Conservation (phyloP, 208 protist species). For the Wallacemonas collosoma region DNA sequence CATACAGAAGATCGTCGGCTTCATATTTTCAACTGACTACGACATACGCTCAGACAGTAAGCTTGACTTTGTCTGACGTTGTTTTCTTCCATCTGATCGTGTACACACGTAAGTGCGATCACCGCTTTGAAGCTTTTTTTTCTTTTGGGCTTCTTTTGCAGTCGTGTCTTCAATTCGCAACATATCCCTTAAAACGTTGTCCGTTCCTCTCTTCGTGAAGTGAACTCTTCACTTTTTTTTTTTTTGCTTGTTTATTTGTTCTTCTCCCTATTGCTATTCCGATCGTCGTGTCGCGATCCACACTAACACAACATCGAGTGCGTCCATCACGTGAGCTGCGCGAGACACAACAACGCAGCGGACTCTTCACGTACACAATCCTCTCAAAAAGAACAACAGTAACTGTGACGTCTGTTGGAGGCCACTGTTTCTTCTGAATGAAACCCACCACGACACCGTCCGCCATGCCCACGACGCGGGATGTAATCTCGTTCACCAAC, state of each 20-base stretch:
- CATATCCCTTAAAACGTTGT: no score
- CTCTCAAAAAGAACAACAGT: not conserved
- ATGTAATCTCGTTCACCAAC: slow-evolving; percentile 3
- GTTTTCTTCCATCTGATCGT: no score
- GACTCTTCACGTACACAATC: not conserved
- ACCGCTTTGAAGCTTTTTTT: no score
- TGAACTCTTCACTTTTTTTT: not conserved
- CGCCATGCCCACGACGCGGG: not conserved
- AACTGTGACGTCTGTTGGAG: slow-evolving; percentile 4
- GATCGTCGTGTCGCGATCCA: not conserved
- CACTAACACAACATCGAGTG: not conserved
- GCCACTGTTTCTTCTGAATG: not conserved
- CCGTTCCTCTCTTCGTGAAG: not conserved
- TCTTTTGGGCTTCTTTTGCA: no score
- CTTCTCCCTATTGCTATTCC: not conserved
- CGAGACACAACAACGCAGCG: no score
- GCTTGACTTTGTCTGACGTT: no score
- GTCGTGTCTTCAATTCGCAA: no score
- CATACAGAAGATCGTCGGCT: no score
- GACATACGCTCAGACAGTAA: no score
- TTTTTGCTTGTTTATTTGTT: not conserved
- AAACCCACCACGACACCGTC: slow-evolving; percentile 14
- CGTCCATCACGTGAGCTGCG: no score
- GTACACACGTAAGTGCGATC: no score
- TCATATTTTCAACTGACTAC: no score